A percentile compares a stretch with the other conserved stretches of the same genome.
Evolutionary conservation across 2,329 filamentous ascomycete species (phyloP).

Genomic region (Orbilia javanica): DNA sequence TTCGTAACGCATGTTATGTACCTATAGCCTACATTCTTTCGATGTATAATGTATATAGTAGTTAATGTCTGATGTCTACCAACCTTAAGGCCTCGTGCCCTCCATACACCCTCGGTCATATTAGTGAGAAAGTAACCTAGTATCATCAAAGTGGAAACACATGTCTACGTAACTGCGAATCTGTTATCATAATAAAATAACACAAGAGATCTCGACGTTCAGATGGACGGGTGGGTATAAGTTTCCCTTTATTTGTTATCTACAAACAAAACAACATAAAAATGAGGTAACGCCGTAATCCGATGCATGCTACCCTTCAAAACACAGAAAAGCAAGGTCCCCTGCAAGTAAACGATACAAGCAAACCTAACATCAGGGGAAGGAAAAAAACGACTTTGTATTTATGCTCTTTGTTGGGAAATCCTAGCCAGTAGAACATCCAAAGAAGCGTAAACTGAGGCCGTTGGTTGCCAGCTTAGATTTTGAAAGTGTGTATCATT

Average conservation of each 20-base stretch:
- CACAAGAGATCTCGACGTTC: too few relatives aligned
- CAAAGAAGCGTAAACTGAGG: not conserved
- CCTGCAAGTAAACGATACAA: not conserved
- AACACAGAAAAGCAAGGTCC: not conserved
- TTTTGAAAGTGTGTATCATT: slow-evolving; percentile 1
- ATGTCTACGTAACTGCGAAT: too few relatives aligned
- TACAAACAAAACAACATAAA: not conserved
- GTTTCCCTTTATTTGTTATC: not conserved
- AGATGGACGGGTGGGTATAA: not conserved
- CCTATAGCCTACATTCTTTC: slow-evolving; percentile 1
- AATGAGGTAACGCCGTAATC: not conserved
- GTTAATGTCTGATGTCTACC: slow-evolving; percentile 32
- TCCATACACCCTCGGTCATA: too few relatives aligned
- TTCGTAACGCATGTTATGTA: slow-evolving; percentile 17
- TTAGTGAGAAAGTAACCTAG: too few relatives aligned
- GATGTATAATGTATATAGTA: slow-evolving; percentile 30
- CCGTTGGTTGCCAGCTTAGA: not conserved
- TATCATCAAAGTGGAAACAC: too few relatives aligned
- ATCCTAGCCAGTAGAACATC: not conserved
- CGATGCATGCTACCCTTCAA: not conserved
- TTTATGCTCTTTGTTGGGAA: not conserved
- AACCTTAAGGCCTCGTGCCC: too few relatives aligned
- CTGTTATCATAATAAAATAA: too few relatives aligned
- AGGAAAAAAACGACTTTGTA: not conserved
- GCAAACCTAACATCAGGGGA: not conserved